phyloP scores from a whole-genome alignment of 2,329 filamentous ascomycete species.

The Xylaria sp. region DNA sequence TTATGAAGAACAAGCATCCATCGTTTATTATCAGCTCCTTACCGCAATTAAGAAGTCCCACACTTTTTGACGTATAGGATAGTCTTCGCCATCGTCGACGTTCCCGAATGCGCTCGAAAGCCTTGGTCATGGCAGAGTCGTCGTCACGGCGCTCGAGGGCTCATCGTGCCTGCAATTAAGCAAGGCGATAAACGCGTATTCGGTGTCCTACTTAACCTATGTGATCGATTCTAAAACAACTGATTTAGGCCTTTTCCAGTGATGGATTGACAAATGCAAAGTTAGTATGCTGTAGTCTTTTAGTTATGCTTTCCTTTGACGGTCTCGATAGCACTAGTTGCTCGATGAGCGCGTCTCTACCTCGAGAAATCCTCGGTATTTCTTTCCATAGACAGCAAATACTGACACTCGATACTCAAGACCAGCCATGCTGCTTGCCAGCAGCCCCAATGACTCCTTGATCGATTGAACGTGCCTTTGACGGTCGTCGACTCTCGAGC shows the following conservation, averaged over 20 bases:
- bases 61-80: too few relatives aligned
- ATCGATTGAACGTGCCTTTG: not conserved
- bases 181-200: not conserved
- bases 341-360: not conserved
- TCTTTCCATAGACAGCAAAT: not conserved
- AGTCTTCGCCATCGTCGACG: too few relatives aligned
- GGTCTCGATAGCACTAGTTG: not conserved
- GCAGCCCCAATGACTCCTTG: not conserved
- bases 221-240: conserved; percentile 14
- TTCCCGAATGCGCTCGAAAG: too few relatives aligned
- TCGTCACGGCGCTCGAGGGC: conserved; percentile 20
- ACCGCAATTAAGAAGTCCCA: too few relatives aligned
- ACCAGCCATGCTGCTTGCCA: conserved; percentile 12
- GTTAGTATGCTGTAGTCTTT: not conserved
- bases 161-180: conserved; percentile 11
- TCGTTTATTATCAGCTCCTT: too few relatives aligned
- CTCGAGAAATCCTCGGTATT: too few relatives aligned
- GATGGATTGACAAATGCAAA: conserved; percentile 24
- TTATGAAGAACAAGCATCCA: too few relatives aligned
- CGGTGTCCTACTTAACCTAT: conserved; percentile 12
- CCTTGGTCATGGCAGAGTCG: conserved; percentile 12
- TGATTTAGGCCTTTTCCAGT: conserved; percentile 15
- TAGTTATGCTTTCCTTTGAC: not conserved
- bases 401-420: not conserved
- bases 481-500: conserved; percentile 13